phyloP scores from a whole-genome alignment of 2,329 filamentous ascomycete genomes.

The Colletotrichum musicola region DNA sequence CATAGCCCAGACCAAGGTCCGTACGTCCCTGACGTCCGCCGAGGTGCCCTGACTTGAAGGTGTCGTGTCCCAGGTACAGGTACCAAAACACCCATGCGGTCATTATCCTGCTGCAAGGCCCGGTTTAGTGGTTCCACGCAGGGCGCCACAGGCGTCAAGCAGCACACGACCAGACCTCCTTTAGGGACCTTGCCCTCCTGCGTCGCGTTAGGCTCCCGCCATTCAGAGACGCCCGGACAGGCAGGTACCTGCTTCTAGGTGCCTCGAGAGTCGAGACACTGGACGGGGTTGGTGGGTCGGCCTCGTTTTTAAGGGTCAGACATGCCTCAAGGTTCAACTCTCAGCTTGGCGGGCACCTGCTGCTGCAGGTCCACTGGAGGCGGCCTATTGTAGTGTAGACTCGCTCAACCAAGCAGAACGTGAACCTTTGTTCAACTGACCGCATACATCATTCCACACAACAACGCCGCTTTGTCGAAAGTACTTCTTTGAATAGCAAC shows the following conservation, averaged over 20 bases:
- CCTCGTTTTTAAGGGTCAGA: not conserved
- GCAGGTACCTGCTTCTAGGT: constrained; percentile 11
- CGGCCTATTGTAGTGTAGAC: not conserved
- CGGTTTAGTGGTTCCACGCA: constrained; percentile 25
- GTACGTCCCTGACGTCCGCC: constrained; percentile 1
- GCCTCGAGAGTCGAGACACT: not conserved
- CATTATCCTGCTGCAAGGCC: constrained; percentile 22
- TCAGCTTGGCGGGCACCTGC: constrained; percentile 3
- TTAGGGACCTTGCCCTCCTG: too few species aligned
- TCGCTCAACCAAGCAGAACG: constrained; percentile 2
- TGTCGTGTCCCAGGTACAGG: constrained; percentile 13
- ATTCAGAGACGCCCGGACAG: not conserved
- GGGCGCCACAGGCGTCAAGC: constrained; percentile 25
- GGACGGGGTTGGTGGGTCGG: not conserved
- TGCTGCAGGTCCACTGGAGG: too few species aligned
- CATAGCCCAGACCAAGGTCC: not conserved
- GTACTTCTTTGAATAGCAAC: too few species aligned
- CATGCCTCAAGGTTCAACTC: not conserved
- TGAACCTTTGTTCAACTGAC: constrained; percentile 23
- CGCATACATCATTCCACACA: constrained; percentile 18
- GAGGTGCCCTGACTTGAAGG: too few species aligned
- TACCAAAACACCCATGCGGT: constrained; percentile 2
- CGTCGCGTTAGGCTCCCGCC: constrained; percentile 6
- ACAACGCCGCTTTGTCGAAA: not conserved
- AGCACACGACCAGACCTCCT: constrained; percentile 5